Percentiles rank a stretch among this genome's conserved stretches.
Evolutionary conservation across 2,329 filamentous ascomycete species (phyloP).

Genomic region (Hymenoscyphus scutula): DNA sequence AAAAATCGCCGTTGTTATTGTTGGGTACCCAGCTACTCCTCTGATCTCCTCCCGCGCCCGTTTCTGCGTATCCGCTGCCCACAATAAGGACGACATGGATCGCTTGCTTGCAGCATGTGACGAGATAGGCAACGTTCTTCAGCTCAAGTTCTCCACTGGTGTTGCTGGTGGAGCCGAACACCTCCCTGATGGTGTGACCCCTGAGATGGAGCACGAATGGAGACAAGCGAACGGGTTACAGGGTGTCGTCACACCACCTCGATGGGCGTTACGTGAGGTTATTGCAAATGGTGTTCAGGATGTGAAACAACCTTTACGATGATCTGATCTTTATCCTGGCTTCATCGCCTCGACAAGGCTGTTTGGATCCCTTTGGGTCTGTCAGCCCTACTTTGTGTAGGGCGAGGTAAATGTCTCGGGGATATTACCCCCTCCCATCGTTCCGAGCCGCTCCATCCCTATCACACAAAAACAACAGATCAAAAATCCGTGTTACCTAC

Average conservation of each 20-base stretch:
- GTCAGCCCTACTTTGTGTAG: conserved; percentile 7
- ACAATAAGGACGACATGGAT: conserved; percentile 98
- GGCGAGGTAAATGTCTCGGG: conserved; percentile 10
- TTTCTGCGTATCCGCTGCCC: conserved; percentile 92
- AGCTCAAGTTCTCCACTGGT: conserved; percentile 96
- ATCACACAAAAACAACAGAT: conserved; percentile 6
- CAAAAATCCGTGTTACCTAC: neutral
- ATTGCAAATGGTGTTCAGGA: conserved; percentile 68
- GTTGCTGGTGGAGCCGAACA: conserved; percentile 84
- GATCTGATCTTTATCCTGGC: conserved; percentile 27
- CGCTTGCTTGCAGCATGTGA: conserved; percentile 85
- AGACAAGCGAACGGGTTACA: conserved; percentile 54
- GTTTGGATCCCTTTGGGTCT: neutral
- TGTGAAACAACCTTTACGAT: conserved; percentile 61
- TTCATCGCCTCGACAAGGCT: conserved; percentile 13
- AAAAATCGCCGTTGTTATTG: conserved; percentile 96
- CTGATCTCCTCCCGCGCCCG: conserved; percentile 91
- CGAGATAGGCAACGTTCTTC: conserved; percentile 85
- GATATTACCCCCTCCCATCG: neutral
- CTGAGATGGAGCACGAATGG: conserved; percentile 71
- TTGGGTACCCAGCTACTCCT: conserved; percentile 94
- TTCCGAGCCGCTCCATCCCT: conserved; percentile 2
- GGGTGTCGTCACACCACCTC: conserved; percentile 52
- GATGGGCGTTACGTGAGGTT: conserved; percentile 71
- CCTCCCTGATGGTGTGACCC: conserved; percentile 66